Evolutionary conservation across 2,329 filamentous ascomycete genomes (phyloP).

Genomic region (Penicillium sclerotiorum): DNA sequence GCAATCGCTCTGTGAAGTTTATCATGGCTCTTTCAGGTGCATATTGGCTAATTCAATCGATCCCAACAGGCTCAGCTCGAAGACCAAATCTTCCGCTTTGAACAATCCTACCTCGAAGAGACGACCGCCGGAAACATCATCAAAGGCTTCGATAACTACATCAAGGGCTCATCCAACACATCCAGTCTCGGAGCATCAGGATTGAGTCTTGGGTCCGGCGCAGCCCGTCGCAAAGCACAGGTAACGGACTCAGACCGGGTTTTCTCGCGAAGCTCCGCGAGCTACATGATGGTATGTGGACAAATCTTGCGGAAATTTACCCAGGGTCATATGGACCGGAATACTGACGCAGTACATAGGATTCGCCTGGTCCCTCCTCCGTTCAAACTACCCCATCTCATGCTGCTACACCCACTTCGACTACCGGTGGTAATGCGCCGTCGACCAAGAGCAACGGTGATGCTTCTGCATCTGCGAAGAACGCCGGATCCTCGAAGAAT

Average conservation of each 20-base stretch:
- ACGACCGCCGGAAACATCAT: slow-evolving; percentile 91
- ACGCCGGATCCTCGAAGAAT: slow-evolving; percentile 39
- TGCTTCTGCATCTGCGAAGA: slow-evolving; percentile 14
- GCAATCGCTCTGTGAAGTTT: too few species aligned
- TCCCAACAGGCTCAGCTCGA: slow-evolving; percentile 62
- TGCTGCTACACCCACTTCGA: slow-evolving; percentile 49
- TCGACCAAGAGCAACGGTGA: slow-evolving; percentile 32
- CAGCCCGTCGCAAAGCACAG: slow-evolving; percentile 46
- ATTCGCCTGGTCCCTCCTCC: slow-evolving; percentile 48
- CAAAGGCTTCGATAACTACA: slow-evolving; percentile 96
- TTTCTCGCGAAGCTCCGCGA: slow-evolving; percentile 53
- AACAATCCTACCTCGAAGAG: slow-evolving; percentile 87
- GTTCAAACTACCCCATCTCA: slow-evolving; percentile 51
- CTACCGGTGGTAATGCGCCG: slow-evolving; percentile 30
- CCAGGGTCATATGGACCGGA: background rate
- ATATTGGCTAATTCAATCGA: too few species aligned
- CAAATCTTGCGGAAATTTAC: background rate
- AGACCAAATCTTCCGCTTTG: slow-evolving; percentile 80
- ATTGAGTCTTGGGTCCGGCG: slow-evolving; percentile 33
- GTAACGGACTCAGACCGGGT: slow-evolving; percentile 51
- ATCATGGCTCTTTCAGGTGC: too few species aligned
- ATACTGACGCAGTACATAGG: slow-evolving; percentile 27
- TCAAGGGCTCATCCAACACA: slow-evolving; percentile 76
- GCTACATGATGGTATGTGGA: slow-evolving; percentile 46
- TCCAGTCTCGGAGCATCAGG: slow-evolving; percentile 34